Conservation (phyloP, 1,139 yeast genomes). For the Candida labiduridarum region DNA sequence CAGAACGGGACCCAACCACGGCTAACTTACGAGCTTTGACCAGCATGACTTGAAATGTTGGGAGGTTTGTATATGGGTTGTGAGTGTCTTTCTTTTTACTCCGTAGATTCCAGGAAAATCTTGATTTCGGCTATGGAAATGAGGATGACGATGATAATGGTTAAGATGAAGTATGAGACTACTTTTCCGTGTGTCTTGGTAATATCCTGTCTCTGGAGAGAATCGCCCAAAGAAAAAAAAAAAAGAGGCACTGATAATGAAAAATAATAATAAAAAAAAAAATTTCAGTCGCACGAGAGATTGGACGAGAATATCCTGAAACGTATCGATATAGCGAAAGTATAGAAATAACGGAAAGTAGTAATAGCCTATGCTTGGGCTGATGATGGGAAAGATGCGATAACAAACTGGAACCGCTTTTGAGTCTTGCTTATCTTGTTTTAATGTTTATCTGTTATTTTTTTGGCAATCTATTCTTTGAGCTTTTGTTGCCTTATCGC, state of each 20-base stretch:
- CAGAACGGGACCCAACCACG: slow-evolving; percentile 87
- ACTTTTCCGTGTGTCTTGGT: not conserved
- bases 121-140: not conserved
- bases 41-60: slow-evolving; percentile 19
- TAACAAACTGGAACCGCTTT: too few species aligned
- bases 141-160: too few species aligned
- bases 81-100: not conserved
- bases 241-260: not conserved
- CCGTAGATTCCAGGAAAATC: not conserved
- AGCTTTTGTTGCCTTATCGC: too few species aligned
- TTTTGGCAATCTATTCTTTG: too few species aligned
- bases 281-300: slow-evolving; percentile 1
- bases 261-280: not conserved
- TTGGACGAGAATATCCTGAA: not conserved
- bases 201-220: not conserved
- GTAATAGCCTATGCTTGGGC: not conserved
- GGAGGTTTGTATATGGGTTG: slow-evolving; percentile 2
- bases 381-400: too few species aligned
- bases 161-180: not conserved
- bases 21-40: slow-evolving; percentile 76
- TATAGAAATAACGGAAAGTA: too few species aligned
- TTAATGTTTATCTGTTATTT: too few species aligned
- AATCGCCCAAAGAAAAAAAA: not conserved
- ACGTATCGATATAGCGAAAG: not conserved
- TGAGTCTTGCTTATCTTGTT: too few species aligned